A percentile compares a stretch with the other conserved stretches of the same genome.
Evolutionary conservation across 75 land plant genomes (phyloP).

Genomic region (Sequoiadendron giganteum): DNA sequence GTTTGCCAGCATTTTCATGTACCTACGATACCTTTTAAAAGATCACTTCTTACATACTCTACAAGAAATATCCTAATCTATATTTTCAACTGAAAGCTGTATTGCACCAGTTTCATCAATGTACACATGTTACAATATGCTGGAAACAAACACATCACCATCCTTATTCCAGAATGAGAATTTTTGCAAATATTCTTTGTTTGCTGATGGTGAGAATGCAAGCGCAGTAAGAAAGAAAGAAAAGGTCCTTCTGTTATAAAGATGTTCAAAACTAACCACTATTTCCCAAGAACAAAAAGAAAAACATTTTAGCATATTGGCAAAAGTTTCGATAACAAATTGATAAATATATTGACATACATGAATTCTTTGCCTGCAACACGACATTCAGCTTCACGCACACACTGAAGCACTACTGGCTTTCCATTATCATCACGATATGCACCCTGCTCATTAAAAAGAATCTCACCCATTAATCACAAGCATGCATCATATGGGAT

Average conservation of each 20-base stretch:
- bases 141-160: neutral
- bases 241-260: neutral
- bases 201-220: neutral
- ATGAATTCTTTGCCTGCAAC: constrained; percentile 71
- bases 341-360: constrained; percentile 31
- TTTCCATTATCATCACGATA: constrained; percentile 89
- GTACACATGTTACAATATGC: neutral
- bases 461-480: neutral
- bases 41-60: neutral
- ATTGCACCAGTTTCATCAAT: neutral
- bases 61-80: neutral
- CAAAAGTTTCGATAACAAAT: neutral
- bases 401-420: constrained; percentile 89
- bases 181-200: neutral
- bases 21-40: neutral
- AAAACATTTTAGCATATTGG: neutral
- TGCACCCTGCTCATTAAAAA: constrained; percentile 62
- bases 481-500: neutral
- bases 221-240: neutral
- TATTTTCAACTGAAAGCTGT: neutral
- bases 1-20: neutral
- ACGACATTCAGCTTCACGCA: constrained; percentile 78
- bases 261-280: neutral
- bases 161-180: neutral
- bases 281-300: neutral